Evolutionary conservation across 73 alveolate genomes (phyloP), one percentile per base, ranked within the genome.

Genomic region (Paramecium sexaurelia): DNA sequence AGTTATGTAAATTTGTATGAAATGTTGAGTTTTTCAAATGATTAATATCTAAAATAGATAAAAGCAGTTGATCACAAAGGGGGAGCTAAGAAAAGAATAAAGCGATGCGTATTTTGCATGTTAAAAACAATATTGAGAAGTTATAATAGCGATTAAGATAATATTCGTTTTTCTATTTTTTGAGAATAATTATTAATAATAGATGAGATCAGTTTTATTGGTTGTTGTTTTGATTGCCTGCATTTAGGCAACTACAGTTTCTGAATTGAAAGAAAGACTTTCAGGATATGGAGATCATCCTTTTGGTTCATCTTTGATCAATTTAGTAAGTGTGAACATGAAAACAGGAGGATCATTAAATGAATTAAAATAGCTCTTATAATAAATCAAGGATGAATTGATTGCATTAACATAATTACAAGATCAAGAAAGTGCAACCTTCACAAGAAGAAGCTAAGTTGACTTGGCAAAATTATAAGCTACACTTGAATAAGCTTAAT

Each of bases 261-360:
- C 83, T 29, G 83, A 61, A 26, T 11, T 61, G 83, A 61, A 61
- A 32, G 83, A 61, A 15, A 61, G 43, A 61, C 73, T 78, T 24
- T 41, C 68, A 17, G 90, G 55, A 40, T 78, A 41, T 78, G 90
- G 55, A 40, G 90, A 78, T n/a, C 90, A 78, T 45, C 90, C 90
- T 8, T 78, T 39, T 45, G 47, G 73, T 7, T 22, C 41, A 78
- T 78, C 90, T 7, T 41, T 78, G 90, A 40, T 78, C 6, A 78
- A 78, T 27, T 78, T 78, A 33, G 90, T 78, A 26, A 40, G 47
- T 37, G 55, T 78, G 55, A 78, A 78, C 45, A 78, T 78, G 90
- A 41, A 78, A 22, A 78, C 90, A 22, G 90, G 90, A 41, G 90
- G 90, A 22, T 26, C 90, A 78, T 43, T 78, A n/a, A 78, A 32